Conservation (phyloP, 768 basidiomycete species). For the Pluteus cervinus region DNA sequence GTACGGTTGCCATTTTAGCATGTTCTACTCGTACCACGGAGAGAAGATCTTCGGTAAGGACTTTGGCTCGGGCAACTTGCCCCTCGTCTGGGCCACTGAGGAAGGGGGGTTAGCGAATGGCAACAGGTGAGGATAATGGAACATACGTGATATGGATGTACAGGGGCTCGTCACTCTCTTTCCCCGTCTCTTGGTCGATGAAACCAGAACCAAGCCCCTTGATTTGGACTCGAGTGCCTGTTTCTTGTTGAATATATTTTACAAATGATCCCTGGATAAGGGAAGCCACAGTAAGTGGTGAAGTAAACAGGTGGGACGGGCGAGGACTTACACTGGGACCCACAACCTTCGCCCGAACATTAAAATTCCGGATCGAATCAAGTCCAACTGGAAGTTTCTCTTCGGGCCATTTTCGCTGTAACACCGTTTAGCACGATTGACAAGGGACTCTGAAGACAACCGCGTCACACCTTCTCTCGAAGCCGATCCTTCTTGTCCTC, state of each 20-base stretch:
- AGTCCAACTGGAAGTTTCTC: constrained; percentile 88
- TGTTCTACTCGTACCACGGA: constrained; percentile 87
- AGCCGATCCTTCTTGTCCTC: constrained; percentile 69
- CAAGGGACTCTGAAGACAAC: too few relatives aligned
- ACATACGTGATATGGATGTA: constrained; percentile 88
- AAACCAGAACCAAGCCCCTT: constrained; percentile 95
- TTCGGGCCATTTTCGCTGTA: constrained; percentile 94
- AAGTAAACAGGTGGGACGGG: not conserved
- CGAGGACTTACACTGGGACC: constrained; percentile 70
- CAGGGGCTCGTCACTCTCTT: constrained; percentile 85
- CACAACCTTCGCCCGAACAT: constrained; percentile 95
- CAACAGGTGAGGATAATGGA: constrained; percentile 2
- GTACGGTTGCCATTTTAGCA: constrained; percentile 61
- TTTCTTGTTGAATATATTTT: constrained; percentile 97
- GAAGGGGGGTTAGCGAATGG: constrained; percentile 4
- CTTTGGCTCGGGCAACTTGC: constrained; percentile 83
- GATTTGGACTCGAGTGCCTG: constrained; percentile 93
- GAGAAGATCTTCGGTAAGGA: constrained; percentile 82
- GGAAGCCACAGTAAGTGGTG: not conserved
- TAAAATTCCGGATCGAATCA: constrained; percentile 93
- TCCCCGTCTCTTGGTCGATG: constrained; percentile 72
- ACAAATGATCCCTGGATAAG: constrained; percentile 81
- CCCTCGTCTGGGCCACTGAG: constrained; percentile 74
- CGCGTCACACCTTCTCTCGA: constrained; percentile 52
- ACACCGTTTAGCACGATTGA: constrained; percentile 1